Evolutionary conservation across 495 filamentous ascomycete genomes (phyloP).

Genomic region (Thozetella sp.): DNA sequence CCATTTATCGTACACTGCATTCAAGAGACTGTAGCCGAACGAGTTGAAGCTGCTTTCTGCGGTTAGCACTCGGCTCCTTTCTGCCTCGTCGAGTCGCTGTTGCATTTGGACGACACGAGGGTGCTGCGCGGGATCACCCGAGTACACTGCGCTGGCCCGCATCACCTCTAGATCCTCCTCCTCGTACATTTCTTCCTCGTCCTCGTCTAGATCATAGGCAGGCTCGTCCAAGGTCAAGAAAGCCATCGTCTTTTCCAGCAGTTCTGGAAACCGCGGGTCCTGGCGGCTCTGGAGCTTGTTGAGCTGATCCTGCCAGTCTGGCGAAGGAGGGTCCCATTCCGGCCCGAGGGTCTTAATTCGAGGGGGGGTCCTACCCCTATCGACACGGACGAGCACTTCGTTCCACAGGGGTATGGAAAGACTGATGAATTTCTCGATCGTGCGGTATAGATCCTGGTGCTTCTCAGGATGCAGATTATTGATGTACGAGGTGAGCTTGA

Average conservation of each 20-base stretch:
- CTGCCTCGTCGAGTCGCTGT: constrained; percentile 17
- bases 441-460: constrained; percentile 48
- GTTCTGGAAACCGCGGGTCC: no score
- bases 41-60: no score
- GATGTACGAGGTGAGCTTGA: constrained; percentile 69
- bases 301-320: constrained; percentile 13
- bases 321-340: constrained; percentile 10
- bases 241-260: constrained; percentile 2
- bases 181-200: background rate
- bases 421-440: constrained; percentile 51
- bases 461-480: constrained; percentile 60
- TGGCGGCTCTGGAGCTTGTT: no score
- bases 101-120: background rate
- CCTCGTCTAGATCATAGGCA: background rate
- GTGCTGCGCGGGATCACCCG: background rate
- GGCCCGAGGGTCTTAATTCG: constrained; percentile 1
- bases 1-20: background rate
- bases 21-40: background rate
- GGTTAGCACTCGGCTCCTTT: no score
- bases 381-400: constrained; percentile 18
- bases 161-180: background rate
- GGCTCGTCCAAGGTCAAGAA: background rate
- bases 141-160: background rate
- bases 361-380: constrained; percentile 13
- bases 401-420: constrained; percentile 55